Evolutionary conservation across 139 green algal species (phyloP).

Genomic region (Edaphochlamys debaryana): DNA sequence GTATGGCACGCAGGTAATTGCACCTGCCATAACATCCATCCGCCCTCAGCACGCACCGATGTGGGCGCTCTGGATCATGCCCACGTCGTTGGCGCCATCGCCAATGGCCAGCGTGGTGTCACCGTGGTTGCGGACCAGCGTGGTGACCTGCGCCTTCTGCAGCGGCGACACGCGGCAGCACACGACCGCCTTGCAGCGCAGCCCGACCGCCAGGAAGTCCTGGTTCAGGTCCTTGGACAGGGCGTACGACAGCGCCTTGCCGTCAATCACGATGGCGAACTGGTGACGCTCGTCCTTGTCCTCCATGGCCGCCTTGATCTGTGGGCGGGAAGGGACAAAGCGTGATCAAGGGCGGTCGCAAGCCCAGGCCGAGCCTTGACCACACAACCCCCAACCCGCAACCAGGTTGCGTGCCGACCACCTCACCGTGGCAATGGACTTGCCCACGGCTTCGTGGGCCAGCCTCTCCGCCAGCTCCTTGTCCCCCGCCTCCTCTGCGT

Average conservation of each 20-base stretch:
- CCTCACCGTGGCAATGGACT: slow-evolving; percentile 9
- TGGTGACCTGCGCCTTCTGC: slow-evolving; percentile 81
- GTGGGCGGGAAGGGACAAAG: background rate
- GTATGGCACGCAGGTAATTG: too few species aligned
- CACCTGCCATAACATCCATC: too few species aligned
- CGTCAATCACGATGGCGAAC: slow-evolving; percentile 76
- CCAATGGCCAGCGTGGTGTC: slow-evolving; percentile 93
- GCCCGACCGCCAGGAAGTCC: slow-evolving; percentile 56
- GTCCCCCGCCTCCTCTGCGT: slow-evolving; percentile 31
- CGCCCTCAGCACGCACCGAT: slow-evolving; percentile 58
- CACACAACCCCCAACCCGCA: too few species aligned
- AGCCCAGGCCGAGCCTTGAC: too few species aligned
- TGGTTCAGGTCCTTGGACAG: slow-evolving; percentile 60
- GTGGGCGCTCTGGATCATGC: slow-evolving; percentile 90
- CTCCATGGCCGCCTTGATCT: slow-evolving; percentile 24
- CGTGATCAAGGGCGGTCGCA: background rate
- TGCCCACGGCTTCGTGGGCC: slow-evolving; percentile 29
- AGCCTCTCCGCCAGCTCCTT: slow-evolving; percentile 45
- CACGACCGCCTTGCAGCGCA: slow-evolving; percentile 70
- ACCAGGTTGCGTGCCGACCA: too few species aligned
- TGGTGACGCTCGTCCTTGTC: background rate
- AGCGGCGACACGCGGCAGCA: slow-evolving; percentile 82
- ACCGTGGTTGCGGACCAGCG: slow-evolving; percentile 69
- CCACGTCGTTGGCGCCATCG: slow-evolving; percentile 98
- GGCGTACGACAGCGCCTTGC: slow-evolving; percentile 80